Evolutionary conservation across 495 filamentous ascomycete genomes (phyloP), one percentile per base, ranked within the genome.

Genomic region (Hypoxylon fragiforme): DNA sequence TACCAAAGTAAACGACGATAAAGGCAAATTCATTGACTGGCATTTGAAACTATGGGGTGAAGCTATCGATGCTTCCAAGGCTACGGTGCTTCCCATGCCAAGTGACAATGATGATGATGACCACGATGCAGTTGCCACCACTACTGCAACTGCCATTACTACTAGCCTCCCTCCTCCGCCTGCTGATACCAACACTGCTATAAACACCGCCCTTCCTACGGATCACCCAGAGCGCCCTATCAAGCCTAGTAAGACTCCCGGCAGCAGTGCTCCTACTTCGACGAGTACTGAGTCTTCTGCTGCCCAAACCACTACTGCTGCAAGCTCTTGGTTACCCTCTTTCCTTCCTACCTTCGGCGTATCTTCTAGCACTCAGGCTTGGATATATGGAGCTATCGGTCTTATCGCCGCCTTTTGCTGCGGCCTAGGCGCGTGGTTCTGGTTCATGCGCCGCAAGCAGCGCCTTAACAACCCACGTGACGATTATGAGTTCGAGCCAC

Each of bases 311-410:
- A 59, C 71, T 9, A 65, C 73, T 8, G 63, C 73, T 59, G 32
- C 28, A 22, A 80, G 82, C 2, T 84, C 81, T 65, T 88, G 95
- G 69, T 77, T 97, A 32, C 90, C 90, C 2, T 90, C 88, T 7
- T 95, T 91, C 77, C 86, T 98, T 57, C 92, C 94, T 6, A 95
- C 90, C n/a, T 95, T 98, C 60, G 94, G 94, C 46, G 86, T 92
- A 28, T 91, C 88, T 9, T 90, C 91, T 62, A 82, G 84, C 50
- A 96, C 92, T 5, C 90, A 95, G 66, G 81, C 87, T 34, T 98
- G 94, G 94, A 96, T 98, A 46, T 97, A 97, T 64, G 91, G 89
- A 37, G 79, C 91, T 14, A 65, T 94, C 16, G 84, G 77, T 13
- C 82, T 96, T 28, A 97, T 98, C 60, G 76, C 92, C 26, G 70